Evolutionary conservation across 352 stramenopile genomes (phyloP).

Genomic region (Lagenidium giganteum): DNA sequence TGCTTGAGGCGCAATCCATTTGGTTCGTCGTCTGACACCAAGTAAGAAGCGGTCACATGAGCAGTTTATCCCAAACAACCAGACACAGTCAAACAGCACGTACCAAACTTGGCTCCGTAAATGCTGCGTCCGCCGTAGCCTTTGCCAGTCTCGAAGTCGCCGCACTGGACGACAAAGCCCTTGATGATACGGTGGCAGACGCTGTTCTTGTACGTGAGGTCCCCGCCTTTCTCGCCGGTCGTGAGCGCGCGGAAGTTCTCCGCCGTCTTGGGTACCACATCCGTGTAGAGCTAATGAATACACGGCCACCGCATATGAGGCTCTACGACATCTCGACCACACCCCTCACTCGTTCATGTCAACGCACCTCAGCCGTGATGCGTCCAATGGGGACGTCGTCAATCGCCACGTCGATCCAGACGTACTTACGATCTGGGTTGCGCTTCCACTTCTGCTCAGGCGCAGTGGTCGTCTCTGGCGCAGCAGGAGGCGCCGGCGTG

Average conservation of each 20-base stretch:
- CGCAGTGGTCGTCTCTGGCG: neutral
- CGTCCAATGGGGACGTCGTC: conserved; percentile 65
- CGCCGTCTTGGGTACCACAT: conserved; percentile 96
- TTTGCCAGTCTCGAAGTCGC: conserved; percentile 92
- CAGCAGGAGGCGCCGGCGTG: neutral
- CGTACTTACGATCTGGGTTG: conserved; percentile 74
- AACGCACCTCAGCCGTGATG: conserved; percentile 59
- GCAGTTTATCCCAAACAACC: neutral
- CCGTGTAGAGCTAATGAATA: conserved; percentile 80
- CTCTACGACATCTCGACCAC: too few species aligned
- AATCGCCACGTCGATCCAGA: conserved; percentile 83
- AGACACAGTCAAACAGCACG: neutral
- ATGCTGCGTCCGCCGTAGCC: conserved; percentile 96
- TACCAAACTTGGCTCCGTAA: conserved; percentile 95
- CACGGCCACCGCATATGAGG: too few species aligned
- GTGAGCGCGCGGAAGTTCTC: conserved; percentile 97
- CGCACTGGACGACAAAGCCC: conserved; percentile 98
- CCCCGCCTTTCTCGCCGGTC: conserved; percentile 92
- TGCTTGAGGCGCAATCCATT: conserved; percentile 74
- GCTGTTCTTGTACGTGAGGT: conserved; percentile 96
- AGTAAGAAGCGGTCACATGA: neutral
- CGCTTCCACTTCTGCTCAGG: conserved; percentile 26
- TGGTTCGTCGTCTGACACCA: conserved; percentile 91
- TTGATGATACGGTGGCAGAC: conserved; percentile 98
- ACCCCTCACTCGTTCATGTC: neutral